A percentile compares a stretch with the other conserved stretches of the same genome.
Conservation (phyloP, 495 filamentous ascomycete genomes). For the Rusavskia elegans region DNA sequence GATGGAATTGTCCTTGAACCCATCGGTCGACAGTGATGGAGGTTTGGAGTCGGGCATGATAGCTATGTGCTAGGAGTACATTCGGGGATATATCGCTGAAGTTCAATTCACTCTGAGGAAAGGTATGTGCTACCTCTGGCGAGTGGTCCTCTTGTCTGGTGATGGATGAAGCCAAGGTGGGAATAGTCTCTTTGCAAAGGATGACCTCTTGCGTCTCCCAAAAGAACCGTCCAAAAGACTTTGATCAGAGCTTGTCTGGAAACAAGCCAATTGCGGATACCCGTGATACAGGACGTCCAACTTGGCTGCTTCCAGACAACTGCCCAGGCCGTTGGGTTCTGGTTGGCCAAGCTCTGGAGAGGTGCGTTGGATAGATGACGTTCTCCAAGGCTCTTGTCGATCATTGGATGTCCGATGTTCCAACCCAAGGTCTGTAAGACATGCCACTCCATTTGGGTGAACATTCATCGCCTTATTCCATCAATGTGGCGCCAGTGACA, state of each 20-base stretch:
- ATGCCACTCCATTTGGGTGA: constrained; percentile 99
- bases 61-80: background rate
- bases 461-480: constrained; percentile 99
- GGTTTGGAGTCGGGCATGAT: background rate
- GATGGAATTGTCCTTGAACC: constrained; percentile 28
- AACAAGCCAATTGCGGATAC: background rate
- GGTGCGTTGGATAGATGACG: constrained; percentile 19
- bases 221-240: background rate
- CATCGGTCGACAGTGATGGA: constrained; percentile 14
- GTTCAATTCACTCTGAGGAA: no score
- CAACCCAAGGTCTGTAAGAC: constrained; percentile 95
- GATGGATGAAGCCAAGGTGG: background rate
- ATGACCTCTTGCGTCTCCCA: background rate
- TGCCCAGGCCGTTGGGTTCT: background rate
- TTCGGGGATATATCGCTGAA: no score
- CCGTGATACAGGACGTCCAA: background rate
- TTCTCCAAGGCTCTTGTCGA: constrained; percentile 61
- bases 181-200: background rate
- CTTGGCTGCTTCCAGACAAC: background rate
- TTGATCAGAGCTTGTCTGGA: background rate
- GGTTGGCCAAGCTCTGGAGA: background rate
- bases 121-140: no score
- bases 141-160: background rate
- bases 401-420: constrained; percentile 89
- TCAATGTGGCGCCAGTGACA: no score